Evolutionary conservation across 768 basidiomycete genomes (phyloP), one percentile per base, ranked within the genome.

Genomic region (Pleurotus cornucopiae): DNA sequence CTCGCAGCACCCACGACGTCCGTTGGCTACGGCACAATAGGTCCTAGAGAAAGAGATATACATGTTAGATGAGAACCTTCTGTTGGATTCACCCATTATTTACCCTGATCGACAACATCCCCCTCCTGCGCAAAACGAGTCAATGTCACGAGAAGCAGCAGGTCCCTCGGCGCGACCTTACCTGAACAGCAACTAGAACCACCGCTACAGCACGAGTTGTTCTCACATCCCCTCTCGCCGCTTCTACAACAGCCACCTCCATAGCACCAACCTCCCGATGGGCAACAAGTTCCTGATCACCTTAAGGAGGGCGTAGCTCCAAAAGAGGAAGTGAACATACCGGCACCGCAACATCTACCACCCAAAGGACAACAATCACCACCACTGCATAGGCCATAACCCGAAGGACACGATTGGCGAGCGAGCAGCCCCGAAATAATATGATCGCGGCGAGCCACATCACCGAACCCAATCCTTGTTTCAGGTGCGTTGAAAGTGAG

Each of bases 321-420:
- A 18, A 47, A 20, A 14, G 46, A 14, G 5, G 49, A 13, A 9
- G 11, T n/a, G 26, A 41, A 53, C 39, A 5, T 23, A 53, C 51
- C 51, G 18, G 18, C 23, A 38, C 51, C 51, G 20, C 51, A 53
- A 23, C 51, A 53, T 41, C 38, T 53, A 53, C 51, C 51, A 0
- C 51, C 51, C n/a, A 53, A 23, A 5, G 51, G 51, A 18, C 51
- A 53, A 41, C 51, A 53, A n/a, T 39, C 41, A 11, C 51, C 51
- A 12, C n/a, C 51, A 9, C 20, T 53, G 21, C 51, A 53, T 23
- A 9, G 7, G 2, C 51, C 51, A 41, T 53, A 53, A 0, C 51
- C 51, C 13, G 51, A 53, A 2, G 51, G 51, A 41, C 51, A 53
- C 5, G 37, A 40, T 16, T 53, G 51, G 41, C 51, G 51, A 14